These are phyloP conservation scores for Tulasnella sp. DNA, from an alignment of 768 basidiomycete species.

Conservation along the genomic window DNA sequence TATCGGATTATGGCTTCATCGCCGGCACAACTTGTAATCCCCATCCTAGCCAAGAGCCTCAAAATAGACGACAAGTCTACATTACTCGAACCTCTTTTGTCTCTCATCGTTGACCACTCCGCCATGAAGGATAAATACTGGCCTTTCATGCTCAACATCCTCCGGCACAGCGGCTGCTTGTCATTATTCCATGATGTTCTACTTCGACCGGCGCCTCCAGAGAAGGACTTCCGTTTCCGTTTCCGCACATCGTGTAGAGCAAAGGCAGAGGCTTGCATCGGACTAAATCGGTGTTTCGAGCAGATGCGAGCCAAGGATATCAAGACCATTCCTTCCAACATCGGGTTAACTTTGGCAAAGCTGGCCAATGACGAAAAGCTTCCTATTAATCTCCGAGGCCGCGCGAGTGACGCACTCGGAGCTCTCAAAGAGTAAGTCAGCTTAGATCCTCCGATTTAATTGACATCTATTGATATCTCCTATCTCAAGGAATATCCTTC, in stretches of 20 bases:
- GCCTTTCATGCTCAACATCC: slow-evolving; percentile 20
- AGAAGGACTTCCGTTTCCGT: background rate
- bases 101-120: slow-evolving; percentile 24
- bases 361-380: background rate
- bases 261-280: background rate
- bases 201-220: background rate
- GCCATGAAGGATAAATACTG: background rate
- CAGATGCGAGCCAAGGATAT: slow-evolving; percentile 17
- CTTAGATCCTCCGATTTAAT: background rate
- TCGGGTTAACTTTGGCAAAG: background rate
- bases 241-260: background rate
- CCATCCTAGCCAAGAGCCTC: background rate
- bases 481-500: background rate
- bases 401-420: background rate
- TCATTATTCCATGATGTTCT: background rate
- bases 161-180: background rate
- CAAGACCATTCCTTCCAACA: background rate
- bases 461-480: background rate
- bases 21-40: background rate
- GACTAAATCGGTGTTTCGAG: slow-evolving; percentile 8
- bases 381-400: background rate
- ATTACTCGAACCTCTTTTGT: background rate
- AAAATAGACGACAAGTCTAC: background rate
- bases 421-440: background rate
- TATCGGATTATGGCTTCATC: background rate